These are phyloP conservation scores for Cadophora gregata DNA, from an alignment of 2,329 filamentous ascomycete species.

Conservation along the genomic window DNA sequence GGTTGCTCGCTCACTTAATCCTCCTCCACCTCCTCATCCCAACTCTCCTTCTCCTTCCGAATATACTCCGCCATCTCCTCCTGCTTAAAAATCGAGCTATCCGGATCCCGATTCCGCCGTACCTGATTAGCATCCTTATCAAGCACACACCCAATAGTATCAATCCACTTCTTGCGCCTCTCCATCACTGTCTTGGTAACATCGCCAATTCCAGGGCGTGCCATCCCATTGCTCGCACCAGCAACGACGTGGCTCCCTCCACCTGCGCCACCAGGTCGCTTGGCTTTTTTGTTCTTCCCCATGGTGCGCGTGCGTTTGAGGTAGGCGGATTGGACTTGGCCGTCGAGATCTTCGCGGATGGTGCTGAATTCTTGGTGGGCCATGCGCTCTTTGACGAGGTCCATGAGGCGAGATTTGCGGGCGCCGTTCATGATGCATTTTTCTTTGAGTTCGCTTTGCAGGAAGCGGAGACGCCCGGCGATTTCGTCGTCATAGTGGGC, in stretches of 20 bases:
- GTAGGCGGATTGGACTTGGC: constrained; percentile 92
- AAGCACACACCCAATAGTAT: constrained; percentile 89
- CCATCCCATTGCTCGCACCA: constrained; percentile 64
- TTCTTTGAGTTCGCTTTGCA: constrained; percentile 82
- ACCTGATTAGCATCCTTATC: constrained; percentile 73
- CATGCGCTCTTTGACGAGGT: constrained; percentile 90
- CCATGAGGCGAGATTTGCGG: constrained; percentile 83
- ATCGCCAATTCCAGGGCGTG: constrained; percentile 85
- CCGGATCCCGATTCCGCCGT: constrained; percentile 67
- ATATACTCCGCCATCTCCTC: constrained; percentile 75
- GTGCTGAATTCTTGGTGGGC: constrained; percentile 96
- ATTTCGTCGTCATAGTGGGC: constrained; percentile 94
- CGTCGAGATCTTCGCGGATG: constrained; percentile 95
- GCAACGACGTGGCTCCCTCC: constrained; percentile 70
- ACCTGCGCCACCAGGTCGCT: constrained; percentile 76
- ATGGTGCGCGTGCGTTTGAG: constrained; percentile 94
- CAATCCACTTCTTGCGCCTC: constrained; percentile 84
- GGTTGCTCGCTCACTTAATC: constrained; percentile 29
- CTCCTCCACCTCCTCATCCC: constrained; percentile 64
- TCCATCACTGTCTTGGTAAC: constrained; percentile 93
- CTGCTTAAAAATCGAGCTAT: constrained; percentile 74
- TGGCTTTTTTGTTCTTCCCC: constrained; percentile 92
- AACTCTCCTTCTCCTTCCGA: constrained; percentile 82
- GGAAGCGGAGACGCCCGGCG: constrained; percentile 81
- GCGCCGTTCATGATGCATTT: constrained; percentile 89